Percentiles rank a stretch among this genome's conserved stretches.
Evolutionary conservation across 2,329 filamentous ascomycete species (phyloP).

Genomic region (Metarhizium guizhouense): DNA sequence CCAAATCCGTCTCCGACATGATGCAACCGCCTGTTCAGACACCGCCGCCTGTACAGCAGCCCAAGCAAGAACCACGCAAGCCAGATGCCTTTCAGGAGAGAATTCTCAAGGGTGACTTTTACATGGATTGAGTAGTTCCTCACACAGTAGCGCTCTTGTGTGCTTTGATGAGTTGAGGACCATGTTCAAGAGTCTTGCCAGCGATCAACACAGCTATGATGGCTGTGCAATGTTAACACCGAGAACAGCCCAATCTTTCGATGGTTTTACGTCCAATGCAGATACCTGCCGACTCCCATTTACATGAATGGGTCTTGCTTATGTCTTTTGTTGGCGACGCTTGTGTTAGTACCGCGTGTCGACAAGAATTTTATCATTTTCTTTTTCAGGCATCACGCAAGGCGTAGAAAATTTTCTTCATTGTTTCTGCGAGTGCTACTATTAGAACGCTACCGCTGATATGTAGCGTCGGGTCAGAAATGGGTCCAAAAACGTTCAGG

Average conservation of each 20-base stretch:
- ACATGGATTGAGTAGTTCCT: slow-evolving; percentile 65
- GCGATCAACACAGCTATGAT: not conserved
- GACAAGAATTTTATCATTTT: not conserved
- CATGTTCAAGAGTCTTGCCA: too few species aligned
- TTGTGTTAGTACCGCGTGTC: not conserved
- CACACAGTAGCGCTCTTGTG: not conserved
- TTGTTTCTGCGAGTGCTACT: not conserved
- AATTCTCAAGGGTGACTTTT: slow-evolving; percentile 95
- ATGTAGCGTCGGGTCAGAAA: not conserved
- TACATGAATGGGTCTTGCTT: not conserved
- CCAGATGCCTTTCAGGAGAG: slow-evolving; percentile 95
- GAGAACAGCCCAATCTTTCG: not conserved
- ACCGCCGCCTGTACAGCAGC: slow-evolving; percentile 34
- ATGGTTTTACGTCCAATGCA: not conserved
- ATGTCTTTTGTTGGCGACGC: not conserved
- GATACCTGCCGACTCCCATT: not conserved
- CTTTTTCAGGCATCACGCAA: not conserved
- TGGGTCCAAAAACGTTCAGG: not conserved
- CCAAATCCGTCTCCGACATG: slow-evolving; percentile 62
- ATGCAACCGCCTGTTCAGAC: slow-evolving; percentile 45
- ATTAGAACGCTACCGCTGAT: not conserved
- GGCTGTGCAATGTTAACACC: not conserved
- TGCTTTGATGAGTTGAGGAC: not conserved
- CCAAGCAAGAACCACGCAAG: slow-evolving; percentile 50
- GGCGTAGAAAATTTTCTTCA: not conserved